These are phyloP conservation scores for Gamsiella multidivaricata DNA, from an alignment of 192 early-diverging fungal genomes.

Conservation along the genomic window DNA sequence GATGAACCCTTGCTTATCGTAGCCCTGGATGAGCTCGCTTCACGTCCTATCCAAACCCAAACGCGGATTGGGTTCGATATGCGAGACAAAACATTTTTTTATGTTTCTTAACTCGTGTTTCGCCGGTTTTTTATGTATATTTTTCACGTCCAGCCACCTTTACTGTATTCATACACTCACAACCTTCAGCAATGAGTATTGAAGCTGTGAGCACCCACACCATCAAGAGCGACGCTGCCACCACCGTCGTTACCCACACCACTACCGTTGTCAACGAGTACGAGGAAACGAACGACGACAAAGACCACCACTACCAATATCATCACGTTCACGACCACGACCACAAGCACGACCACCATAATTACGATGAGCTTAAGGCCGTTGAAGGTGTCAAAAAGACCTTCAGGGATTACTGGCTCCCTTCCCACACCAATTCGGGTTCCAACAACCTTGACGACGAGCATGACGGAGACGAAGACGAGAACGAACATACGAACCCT, in stretches of 20 bases:
- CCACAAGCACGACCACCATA: no score
- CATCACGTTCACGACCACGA: not conserved
- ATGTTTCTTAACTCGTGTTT: no score
- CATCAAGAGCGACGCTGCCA: constrained; percentile 27
- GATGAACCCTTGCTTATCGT: no score
- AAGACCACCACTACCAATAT: not conserved
- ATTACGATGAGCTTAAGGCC: no score
- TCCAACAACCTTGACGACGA: not conserved
- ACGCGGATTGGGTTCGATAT: no score
- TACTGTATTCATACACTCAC: no score
- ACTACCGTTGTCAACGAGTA: constrained; percentile 47
- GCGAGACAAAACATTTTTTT: no score
- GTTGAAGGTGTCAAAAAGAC: constrained; percentile 28
- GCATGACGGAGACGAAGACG: not conserved
- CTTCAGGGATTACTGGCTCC: constrained; percentile 45
- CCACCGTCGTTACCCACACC: constrained; percentile 33
- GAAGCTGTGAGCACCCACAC: constrained; percentile 39
- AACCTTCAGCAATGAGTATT: no score
- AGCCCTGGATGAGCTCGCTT: no score
- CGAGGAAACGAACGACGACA: constrained; percentile 19
- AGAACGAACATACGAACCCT: not conserved
- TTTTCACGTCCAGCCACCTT: no score
- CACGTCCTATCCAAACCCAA: no score
- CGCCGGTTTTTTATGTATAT: no score
- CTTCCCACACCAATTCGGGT: not conserved